Percentiles rank a stretch among this genome's conserved stretches.
These are phyloP conservation scores for Wallacemonas rigidus DNA, from an alignment of 208 protist genomes.

Conservation along the genomic window DNA sequence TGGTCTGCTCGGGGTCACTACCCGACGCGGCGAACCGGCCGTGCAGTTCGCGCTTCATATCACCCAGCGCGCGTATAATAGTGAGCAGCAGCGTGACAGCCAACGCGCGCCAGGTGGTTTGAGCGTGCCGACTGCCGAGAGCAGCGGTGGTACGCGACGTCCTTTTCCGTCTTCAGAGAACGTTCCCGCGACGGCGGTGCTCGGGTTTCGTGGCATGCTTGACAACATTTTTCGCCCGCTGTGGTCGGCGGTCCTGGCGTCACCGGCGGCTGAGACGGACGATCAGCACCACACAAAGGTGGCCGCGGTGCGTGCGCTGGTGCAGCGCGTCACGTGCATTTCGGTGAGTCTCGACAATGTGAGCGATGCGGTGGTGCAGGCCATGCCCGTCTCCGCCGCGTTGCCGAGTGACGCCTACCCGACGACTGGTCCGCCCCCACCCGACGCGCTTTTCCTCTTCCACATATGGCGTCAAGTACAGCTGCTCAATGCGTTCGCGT, in stretches of 20 bases:
- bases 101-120: neutral
- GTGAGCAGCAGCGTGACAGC: slow-evolving; percentile 14
- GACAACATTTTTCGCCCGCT: slow-evolving; percentile 97
- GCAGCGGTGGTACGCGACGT: neutral
- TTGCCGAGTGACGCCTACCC: slow-evolving; percentile 43
- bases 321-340: slow-evolving; percentile 92
- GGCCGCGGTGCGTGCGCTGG: slow-evolving; percentile 51
- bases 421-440: slow-evolving; percentile 81
- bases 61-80: slow-evolving; percentile 44
- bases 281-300: neutral
- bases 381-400: slow-evolving; percentile 34
- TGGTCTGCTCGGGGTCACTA: slow-evolving; percentile 41
- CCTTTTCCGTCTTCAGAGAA: neutral
- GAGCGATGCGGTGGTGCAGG: slow-evolving; percentile 21
- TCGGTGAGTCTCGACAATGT: slow-evolving; percentile 36
- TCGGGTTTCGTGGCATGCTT: slow-evolving; percentile 90
- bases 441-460: slow-evolving; percentile 97
- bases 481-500: slow-evolving; percentile 93
- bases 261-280: slow-evolving; percentile 13
- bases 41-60: slow-evolving; percentile 55
- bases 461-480: slow-evolving; percentile 98
- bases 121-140: too few relatives aligned
- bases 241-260: slow-evolving; percentile 94
- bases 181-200: neutral
- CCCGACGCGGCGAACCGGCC: slow-evolving; percentile 3